Evolutionary conservation across 2,329 filamentous ascomycete species (phyloP), one percentile per base, ranked within the genome.

Genomic region (Botrytis hyacinthi): DNA sequence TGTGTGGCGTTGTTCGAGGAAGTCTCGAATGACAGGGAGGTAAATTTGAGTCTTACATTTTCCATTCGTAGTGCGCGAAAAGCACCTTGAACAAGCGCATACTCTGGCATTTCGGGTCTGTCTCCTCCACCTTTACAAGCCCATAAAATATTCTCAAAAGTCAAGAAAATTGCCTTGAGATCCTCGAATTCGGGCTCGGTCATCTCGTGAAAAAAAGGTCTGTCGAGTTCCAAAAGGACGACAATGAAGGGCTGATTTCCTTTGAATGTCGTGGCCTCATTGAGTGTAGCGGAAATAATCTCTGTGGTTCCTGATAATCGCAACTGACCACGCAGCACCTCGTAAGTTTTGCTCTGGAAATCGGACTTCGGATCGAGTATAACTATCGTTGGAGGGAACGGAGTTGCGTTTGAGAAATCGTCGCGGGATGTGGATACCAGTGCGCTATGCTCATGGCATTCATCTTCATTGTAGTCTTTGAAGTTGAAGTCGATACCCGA

Each of bases 401-500:
- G 18, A 0, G 4, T 22, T 35, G 8, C 14, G 20, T 22, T 59
- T 29, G 29, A 22, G 29, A 8, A 32, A 32, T 59, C 57, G 1
- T 22, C 57, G 9, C 57, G 8, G 35, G 57, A 32, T 12, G 57
- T 59, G 16, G 57, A 35, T 0, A 59, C 18, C 1, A 59, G 57
- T 59, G 29, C 57, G 29, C 57, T 59, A 35, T 59, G 57, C 20
- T 59, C 57, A 59, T 59, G 57, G 32, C 29, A 59, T 35, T 59
- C 57, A 35, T 59, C 29, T 18, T 59, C 57, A 22, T 59, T 29
- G 22, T 67, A 71, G 51, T 77, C 76, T 12, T 51, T 61, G 54
- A 78, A 48, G 35, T 32, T 35, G 14, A 69, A 46, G 40, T 77
- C 73, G 35, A 73, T n/a, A 26, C 76, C 77, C 3, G 73, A 73